These are phyloP conservation scores for Ophiocordyceps camponoti-floridani DNA, from an alignment of 2,329 filamentous ascomycete species.

Conservation along the genomic window DNA sequence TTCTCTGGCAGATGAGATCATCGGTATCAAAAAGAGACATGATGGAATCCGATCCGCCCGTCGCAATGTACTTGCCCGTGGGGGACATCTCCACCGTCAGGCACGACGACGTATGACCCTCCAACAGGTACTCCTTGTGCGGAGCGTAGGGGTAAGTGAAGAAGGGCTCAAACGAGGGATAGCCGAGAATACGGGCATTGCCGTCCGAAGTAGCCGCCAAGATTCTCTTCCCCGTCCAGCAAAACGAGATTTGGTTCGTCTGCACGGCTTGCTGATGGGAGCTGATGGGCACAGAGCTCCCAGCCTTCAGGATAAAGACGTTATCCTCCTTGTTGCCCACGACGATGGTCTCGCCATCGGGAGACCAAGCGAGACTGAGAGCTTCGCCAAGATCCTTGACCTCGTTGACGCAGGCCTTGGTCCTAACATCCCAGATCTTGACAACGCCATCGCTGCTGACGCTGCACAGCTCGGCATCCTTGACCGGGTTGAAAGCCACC, in stretches of 20 bases:
- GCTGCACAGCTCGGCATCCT: slow-evolving; percentile 61
- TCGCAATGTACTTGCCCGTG: slow-evolving; percentile 52
- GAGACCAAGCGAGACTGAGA: slow-evolving; percentile 57
- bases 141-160: slow-evolving; percentile 27
- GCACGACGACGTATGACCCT: slow-evolving; percentile 57
- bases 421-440: slow-evolving; percentile 66
- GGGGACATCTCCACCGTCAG: slow-evolving; percentile 53
- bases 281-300: slow-evolving; percentile 33
- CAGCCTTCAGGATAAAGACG: slow-evolving; percentile 44
- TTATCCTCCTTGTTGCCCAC: slow-evolving; percentile 55
- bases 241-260: slow-evolving; percentile 59
- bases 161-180: slow-evolving; percentile 42
- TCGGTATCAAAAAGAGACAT: slow-evolving; percentile 64
- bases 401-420: slow-evolving; percentile 52
- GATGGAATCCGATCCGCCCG: slow-evolving; percentile 57
- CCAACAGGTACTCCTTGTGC: slow-evolving; percentile 39
- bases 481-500: slow-evolving; percentile 60
- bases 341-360: slow-evolving; percentile 50
- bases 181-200: slow-evolving; percentile 50
- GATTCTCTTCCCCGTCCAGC: slow-evolving; percentile 52
- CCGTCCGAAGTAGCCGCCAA: slow-evolving; percentile 57
- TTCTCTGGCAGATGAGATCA: slow-evolving; percentile 60
- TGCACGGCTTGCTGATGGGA: slow-evolving; percentile 43
- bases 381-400: slow-evolving; percentile 48
- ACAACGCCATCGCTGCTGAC: slow-evolving; percentile 57